Evolutionary conservation across 345 rosid species (phyloP).

Genomic region (Nasturtium officinale): DNA sequence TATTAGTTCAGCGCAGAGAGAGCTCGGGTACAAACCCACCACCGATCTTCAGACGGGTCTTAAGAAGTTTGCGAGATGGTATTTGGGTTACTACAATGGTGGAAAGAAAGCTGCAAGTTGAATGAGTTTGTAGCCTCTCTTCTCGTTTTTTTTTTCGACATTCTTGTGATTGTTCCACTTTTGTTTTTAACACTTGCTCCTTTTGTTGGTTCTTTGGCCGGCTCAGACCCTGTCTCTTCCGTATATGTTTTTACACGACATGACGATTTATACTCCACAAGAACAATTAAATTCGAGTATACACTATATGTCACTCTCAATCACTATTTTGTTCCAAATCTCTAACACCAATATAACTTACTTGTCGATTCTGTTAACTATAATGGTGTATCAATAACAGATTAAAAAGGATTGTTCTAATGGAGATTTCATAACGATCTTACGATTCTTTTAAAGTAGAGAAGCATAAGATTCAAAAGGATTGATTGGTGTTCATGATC

Average conservation of each 20-base stretch:
- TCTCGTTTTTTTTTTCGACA: slow-evolving; percentile 13
- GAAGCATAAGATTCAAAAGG: slow-evolving; percentile 9
- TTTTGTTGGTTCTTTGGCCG: slow-evolving; percentile 29
- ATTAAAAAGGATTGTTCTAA: neutral
- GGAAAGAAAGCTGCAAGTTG: slow-evolving; percentile 65
- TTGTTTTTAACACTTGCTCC: slow-evolving; percentile 32
- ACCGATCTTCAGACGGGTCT: slow-evolving; percentile 84
- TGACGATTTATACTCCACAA: slow-evolving; percentile 23
- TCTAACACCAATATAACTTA: neutral
- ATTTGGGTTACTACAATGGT: slow-evolving; percentile 64
- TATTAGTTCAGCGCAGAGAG: slow-evolving; percentile 77
- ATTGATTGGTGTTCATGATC: neutral
- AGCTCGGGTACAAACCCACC: slow-evolving; percentile 85
- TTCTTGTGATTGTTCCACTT: slow-evolving; percentile 44
- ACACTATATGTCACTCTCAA: too few relatives aligned
- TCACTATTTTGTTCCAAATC: neutral
- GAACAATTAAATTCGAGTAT: too few relatives aligned
- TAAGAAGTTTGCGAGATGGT: slow-evolving; percentile 95
- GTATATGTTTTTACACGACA: slow-evolving; percentile 18
- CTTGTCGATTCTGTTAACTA: neutral
- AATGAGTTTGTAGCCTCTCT: slow-evolving; percentile 24
- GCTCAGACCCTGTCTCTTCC: slow-evolving; percentile 20
- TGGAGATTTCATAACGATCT: neutral
- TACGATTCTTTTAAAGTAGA: neutral
- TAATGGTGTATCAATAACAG: neutral